These are phyloP conservation scores for Pichiaceae sp. DNA, from an alignment of 1,139 yeast genomes.

Conservation along the genomic window DNA sequence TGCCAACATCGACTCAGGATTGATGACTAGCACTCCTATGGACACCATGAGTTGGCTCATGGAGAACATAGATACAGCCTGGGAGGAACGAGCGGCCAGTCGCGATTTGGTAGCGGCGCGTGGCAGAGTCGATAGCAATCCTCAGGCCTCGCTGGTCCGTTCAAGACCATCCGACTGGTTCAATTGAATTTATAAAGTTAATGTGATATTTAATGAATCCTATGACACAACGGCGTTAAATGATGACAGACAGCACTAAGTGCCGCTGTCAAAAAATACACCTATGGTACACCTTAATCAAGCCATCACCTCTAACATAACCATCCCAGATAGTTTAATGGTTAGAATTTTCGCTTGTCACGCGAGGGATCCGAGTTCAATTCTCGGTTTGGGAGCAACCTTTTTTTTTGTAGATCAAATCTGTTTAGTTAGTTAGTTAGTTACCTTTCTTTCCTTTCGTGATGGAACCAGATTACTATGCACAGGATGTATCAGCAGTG, in stretches of 20 bases:
- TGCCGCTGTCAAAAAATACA: no score
- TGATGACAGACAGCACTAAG: no score
- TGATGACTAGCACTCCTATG: background rate
- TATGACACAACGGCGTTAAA: no score
- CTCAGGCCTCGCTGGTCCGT: no score
- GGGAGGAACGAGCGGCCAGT: no score
- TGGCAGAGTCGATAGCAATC: no score
- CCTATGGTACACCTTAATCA: no score
- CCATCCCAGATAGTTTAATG: constrained; percentile 5
- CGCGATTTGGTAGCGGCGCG: no score
- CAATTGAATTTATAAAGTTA: no score
- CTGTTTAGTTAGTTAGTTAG: background rate
- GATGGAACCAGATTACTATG: constrained; percentile 15
- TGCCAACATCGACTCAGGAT: background rate
- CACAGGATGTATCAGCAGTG: constrained; percentile 16
- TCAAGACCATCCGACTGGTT: no score
- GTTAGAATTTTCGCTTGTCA: constrained; percentile 6
- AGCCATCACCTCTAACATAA: no score
- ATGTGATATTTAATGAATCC: no score
- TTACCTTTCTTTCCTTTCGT: background rate
- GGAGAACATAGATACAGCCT: background rate
- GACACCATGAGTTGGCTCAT: background rate
- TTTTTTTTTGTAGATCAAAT: background rate
- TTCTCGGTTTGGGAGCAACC: constrained; percentile 5
- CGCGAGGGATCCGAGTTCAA: constrained; percentile 7